These are phyloP conservation scores for Camellia japonica DNA, from an alignment of 148 eudicot species.

Conservation along the genomic window DNA sequence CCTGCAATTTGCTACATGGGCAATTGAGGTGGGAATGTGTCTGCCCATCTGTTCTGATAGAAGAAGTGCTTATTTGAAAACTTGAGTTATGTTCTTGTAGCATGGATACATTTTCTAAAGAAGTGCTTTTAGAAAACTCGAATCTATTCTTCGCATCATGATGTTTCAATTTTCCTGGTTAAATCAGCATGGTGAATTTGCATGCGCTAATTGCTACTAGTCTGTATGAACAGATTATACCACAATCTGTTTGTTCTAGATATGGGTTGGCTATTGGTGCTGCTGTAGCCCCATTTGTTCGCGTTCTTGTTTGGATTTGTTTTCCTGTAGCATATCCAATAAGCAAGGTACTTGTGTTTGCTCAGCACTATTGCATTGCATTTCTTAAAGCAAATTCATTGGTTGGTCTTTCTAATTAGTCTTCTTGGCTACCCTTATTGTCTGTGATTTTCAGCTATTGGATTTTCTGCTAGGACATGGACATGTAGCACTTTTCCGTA, in stretches of 20 bases:
- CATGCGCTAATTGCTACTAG: conserved; percentile 12
- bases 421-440: conserved; percentile 16
- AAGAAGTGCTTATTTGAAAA: neutral
- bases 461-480: conserved; percentile 54
- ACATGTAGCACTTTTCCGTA: conserved; percentile 54
- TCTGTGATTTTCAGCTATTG: conserved; percentile 49
- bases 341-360: conserved; percentile 61
- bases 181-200: neutral
- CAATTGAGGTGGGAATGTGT: neutral
- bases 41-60: neutral
- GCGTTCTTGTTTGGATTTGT: conserved; percentile 91
- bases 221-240: conserved; percentile 68
- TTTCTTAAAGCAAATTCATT: neutral
- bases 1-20: neutral
- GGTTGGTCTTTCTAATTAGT: conserved; percentile 1
- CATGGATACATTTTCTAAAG: neutral
- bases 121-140: neutral
- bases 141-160: neutral
- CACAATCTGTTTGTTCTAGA: conserved; percentile 90
- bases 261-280: conserved; percentile 96
- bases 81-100: neutral
- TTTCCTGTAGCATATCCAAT: conserved; percentile 95
- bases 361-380: neutral
- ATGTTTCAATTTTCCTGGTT: neutral
- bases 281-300: conserved; percentile 82